Evolutionary conservation across 169 alveolate genomes (phyloP), one percentile per base, ranked within the genome.

Genomic region (Sarcocystis neurona): DNA sequence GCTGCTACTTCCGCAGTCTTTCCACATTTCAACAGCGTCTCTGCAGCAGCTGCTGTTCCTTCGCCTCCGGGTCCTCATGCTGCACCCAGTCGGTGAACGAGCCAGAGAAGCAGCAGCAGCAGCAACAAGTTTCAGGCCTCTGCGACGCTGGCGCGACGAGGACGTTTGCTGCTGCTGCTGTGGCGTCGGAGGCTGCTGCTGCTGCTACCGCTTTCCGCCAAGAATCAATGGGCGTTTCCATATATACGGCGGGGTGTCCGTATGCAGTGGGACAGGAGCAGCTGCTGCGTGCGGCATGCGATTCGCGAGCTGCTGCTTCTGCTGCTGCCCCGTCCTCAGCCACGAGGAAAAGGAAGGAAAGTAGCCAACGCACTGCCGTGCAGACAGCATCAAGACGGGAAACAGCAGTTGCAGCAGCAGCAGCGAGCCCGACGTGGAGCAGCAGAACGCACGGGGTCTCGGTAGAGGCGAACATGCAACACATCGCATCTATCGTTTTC

Each of bases 401-500:
- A 18, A 50, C 60, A 50, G 60, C 8, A 18, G 27, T 18, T 8
- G 60, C 8, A 18, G 60, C 27, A 8, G 60, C 27, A 8, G 60
- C 8, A 50, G 60, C 8, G 27, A 10, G 60, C 43, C 44, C 75
- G 75, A 1, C 75, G 44, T 1, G n/a, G 34, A 15, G 6, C 44
- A 63, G 30, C 53, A 56, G 18, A 72, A 39, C 58, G 41, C 47
- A 32, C 44, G 6, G n/a, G n/a, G n/a, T n/a, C 75, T 47, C n/a
- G 37, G 82, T 72, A 32, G 41, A 72, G 53, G 41, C 41, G 39
- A 39, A 39, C 56, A 0, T 53, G 34, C 58, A 72, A 27, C 82
- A 72, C 56, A 72, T 72, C 41, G 82, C 82, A 4, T 48, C 82
- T 15, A 72, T 72, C 56, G 53, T 72, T 1, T 18, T 72, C 58